Evolutionary conservation across 1,284 basidiomycete species (phyloP).

Genomic region (Trichosporon sp.): DNA sequence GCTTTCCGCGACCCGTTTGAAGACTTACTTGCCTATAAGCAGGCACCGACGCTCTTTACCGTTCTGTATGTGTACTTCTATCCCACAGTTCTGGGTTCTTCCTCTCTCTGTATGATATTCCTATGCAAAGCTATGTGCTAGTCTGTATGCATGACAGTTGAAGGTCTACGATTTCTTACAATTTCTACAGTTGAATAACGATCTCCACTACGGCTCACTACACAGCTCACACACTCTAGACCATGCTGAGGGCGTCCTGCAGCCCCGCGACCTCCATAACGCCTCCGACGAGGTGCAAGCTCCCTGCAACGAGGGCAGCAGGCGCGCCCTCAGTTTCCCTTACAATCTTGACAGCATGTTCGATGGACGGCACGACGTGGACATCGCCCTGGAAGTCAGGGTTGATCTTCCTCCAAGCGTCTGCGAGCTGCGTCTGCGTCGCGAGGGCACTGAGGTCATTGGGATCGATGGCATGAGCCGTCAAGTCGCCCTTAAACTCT

Average conservation of each 20-base stretch:
- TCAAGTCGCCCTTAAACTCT: conserved; percentile 78
- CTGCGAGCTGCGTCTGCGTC: conserved; percentile 68
- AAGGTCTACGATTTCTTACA: not conserved
- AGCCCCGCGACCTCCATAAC: conserved; percentile 83
- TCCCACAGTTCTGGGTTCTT: too few relatives aligned
- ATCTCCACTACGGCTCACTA: not conserved
- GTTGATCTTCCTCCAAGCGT: conserved; percentile 64
- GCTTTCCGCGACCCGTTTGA: too few relatives aligned
- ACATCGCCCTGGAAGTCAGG: conserved; percentile 60
- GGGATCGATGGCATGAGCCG: conserved; percentile 60
- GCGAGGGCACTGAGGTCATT: conserved; percentile 62
- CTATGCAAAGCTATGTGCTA: not conserved
- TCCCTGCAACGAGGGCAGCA: conserved; percentile 79
- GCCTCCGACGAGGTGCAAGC: conserved; percentile 89
- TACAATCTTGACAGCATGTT: conserved; percentile 71
- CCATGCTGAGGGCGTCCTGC: conserved; percentile 52
- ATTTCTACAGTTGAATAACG: not conserved
- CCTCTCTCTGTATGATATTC: too few relatives aligned
- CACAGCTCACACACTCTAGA: conserved; percentile 15
- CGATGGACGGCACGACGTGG: conserved; percentile 78
- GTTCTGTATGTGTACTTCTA: too few relatives aligned
- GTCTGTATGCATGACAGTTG: conserved; percentile 1
- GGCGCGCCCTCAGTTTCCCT: conserved; percentile 40
- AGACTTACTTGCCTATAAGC: too few relatives aligned
- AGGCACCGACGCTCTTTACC: too few relatives aligned